These are phyloP conservation scores for Vitellaria paradoxa DNA, from an alignment of 179 eudicot genomes.

Conservation along the genomic window DNA sequence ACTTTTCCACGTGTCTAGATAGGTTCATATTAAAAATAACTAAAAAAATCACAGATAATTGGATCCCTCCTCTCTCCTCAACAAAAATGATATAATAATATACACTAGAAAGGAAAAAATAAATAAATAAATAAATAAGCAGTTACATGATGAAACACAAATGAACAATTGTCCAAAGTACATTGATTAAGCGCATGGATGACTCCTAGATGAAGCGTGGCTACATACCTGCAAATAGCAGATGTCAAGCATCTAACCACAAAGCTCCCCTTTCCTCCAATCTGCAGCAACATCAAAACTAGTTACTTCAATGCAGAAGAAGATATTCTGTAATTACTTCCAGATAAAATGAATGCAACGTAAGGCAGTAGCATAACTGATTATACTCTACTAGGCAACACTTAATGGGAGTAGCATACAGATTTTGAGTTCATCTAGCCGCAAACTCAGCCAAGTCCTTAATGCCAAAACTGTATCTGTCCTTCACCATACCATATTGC, in stretches of 20 bases:
- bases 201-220: neutral
- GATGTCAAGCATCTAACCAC: neutral
- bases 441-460: neutral
- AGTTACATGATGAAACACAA: neutral
- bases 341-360: neutral
- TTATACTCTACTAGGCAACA: neutral
- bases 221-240: neutral
- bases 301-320: neutral
- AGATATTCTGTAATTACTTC: neutral
- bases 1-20: no score
- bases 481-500: constrained; percentile 26
- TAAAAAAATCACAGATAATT: no score
- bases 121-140: neutral
- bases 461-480: constrained; percentile 21
- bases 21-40: no score
- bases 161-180: neutral
- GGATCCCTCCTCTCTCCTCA: no score
- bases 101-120: neutral
- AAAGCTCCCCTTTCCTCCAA: neutral
- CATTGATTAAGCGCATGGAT: neutral
- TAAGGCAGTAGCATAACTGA: neutral
- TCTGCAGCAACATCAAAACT: constrained; percentile 3
- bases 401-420: neutral
- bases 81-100: neutral
- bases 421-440: neutral